These are phyloP conservation scores for Cystofilobasidium bisporidii DNA, from an alignment of 768 basidiomycete species.

Conservation along the genomic window DNA sequence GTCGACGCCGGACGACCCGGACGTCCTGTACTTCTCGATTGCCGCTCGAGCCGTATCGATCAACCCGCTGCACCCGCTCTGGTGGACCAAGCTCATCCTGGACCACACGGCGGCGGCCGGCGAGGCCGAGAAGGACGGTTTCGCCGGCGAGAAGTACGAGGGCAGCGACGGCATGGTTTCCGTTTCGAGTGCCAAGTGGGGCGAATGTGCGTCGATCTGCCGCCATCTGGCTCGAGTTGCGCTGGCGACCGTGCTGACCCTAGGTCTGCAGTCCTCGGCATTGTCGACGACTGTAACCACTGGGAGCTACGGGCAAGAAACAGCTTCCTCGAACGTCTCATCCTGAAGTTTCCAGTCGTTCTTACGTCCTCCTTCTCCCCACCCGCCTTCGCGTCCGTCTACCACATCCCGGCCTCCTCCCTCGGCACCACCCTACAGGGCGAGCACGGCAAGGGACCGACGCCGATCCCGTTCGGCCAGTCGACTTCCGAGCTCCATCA, in stretches of 20 bases:
- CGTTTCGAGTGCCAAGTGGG: constrained; percentile 80
- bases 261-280: constrained; percentile 52
- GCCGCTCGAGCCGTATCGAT: constrained; percentile 58
- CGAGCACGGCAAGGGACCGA: constrained; percentile 15
- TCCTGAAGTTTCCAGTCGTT: constrained; percentile 12
- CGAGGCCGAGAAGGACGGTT: constrained; percentile 40
- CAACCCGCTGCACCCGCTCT: constrained; percentile 65
- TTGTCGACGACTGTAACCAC: constrained; percentile 82
- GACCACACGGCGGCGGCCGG: constrained; percentile 69
- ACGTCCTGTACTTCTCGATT: constrained; percentile 91
- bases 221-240: not conserved
- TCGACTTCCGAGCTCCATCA: not conserved
- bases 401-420: not conserved
- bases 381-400: not conserved
- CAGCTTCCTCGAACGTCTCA: constrained; percentile 16
- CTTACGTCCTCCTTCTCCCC: constrained; percentile 10
- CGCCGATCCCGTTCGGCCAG: not conserved
- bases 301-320: constrained; percentile 71
- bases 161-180: constrained; percentile 91
- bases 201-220: constrained; percentile 49
- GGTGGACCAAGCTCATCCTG: constrained; percentile 88
- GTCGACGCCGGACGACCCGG: constrained; percentile 51
- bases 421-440: constrained; percentile 12
- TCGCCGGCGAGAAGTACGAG: constrained; percentile 37
- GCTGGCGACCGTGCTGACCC: not conserved